Evolutionary conservation across 129 eudicot genomes (phyloP).

Genomic region (Escallonia herrerae): DNA sequence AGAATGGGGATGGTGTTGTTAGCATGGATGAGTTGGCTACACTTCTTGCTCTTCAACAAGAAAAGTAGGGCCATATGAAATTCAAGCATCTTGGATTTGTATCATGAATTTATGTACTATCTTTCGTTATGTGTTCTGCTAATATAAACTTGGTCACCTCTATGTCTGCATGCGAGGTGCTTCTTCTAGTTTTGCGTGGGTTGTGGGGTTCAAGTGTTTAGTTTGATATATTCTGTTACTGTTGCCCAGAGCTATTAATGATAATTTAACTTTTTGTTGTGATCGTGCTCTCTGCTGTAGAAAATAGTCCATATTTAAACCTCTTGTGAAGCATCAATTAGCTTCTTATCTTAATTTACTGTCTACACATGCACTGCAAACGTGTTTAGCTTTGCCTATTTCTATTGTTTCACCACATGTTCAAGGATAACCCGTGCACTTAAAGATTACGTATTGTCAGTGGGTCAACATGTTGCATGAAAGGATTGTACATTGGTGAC

Average conservation of each 20-base stretch:
- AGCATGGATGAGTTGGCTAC: constrained; percentile 94
- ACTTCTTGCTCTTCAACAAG: constrained; percentile 84
- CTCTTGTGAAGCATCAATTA: too few relatives aligned
- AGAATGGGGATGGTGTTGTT: constrained; percentile 84
- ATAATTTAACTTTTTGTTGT: not conserved
- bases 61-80: constrained; percentile 51
- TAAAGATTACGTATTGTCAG: too few relatives aligned
- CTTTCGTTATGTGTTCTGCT: not conserved
- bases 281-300: not conserved
- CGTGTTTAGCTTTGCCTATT: too few relatives aligned
- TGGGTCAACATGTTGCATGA: too few relatives aligned
- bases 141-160: not conserved
- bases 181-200: not conserved
- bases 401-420: too few relatives aligned
- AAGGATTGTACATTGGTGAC: too few relatives aligned
- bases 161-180: not conserved
- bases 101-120: constrained; percentile 1
- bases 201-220: not conserved
- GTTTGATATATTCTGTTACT: not conserved
- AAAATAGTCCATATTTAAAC: too few relatives aligned
- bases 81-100: not conserved
- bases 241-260: not conserved
- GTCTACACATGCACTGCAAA: too few relatives aligned
- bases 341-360: too few relatives aligned
- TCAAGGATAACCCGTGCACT: too few relatives aligned